These are phyloP conservation scores for Leccinum subgranulosum DNA, from an alignment of 768 basidiomycete species.

Conservation along the genomic window DNA sequence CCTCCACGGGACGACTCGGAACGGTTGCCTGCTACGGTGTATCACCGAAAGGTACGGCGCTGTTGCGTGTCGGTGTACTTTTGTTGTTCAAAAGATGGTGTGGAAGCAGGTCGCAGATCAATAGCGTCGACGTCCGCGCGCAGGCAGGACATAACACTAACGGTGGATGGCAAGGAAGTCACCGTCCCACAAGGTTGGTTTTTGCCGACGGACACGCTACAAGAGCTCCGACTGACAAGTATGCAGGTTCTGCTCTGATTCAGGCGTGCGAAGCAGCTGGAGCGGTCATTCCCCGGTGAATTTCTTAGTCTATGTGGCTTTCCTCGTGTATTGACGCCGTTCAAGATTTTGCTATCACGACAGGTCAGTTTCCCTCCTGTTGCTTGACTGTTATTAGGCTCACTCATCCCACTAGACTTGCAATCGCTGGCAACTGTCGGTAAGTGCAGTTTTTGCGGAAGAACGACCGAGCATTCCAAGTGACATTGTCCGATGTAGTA, in stretches of 20 bases:
- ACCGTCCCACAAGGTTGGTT: conserved; percentile 90
- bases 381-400: neutral
- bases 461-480: conserved; percentile 1
- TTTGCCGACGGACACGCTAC: conserved; percentile 1
- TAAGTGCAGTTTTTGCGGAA: conserved; percentile 35
- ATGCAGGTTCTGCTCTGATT: conserved; percentile 85
- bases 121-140: conserved; percentile 65
- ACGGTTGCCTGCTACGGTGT: conserved; percentile 48
- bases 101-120: conserved; percentile 49
- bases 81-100: conserved; percentile 1
- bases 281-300: conserved; percentile 72
- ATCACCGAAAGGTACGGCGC: conserved; percentile 32
- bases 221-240: conserved; percentile 7
- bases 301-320: conserved; percentile 5
- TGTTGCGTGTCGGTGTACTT: neutral
- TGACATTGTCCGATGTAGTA: conserved; percentile 44
- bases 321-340: conserved; percentile 13
- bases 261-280: conserved; percentile 94
- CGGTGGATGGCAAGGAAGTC: conserved; percentile 96
- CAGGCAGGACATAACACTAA: conserved; percentile 83
- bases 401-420: conserved; percentile 52
- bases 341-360: conserved; percentile 84
- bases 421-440: conserved; percentile 98
- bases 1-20: conserved; percentile 68
- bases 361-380: conserved; percentile 41